Conservation (phyloP, 768 basidiomycete species). For the Pholiota microspora region DNA sequence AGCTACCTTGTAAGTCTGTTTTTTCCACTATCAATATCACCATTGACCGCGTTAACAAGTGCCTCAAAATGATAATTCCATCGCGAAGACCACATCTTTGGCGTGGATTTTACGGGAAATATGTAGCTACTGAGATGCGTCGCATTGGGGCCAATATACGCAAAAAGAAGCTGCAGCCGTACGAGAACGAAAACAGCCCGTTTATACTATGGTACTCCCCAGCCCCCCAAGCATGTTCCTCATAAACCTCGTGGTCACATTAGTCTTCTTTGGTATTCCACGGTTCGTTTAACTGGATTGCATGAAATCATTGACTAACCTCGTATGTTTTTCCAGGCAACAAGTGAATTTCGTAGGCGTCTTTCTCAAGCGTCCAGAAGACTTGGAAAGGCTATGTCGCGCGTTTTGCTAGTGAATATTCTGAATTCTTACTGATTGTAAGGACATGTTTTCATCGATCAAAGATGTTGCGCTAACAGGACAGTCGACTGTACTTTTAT, state of each 20-base stretch:
- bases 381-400: conserved; percentile 51
- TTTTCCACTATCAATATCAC: neutral
- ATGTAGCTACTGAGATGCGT: conserved; percentile 46
- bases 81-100: conserved; percentile 43
- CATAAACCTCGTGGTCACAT: conserved; percentile 36
- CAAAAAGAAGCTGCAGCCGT: conserved; percentile 26
- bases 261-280: conserved; percentile 52
- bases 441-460: conserved; percentile 17
- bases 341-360: conserved; percentile 49
- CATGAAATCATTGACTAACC: neutral
- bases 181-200: conserved; percentile 18
- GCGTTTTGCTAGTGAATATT: conserved; percentile 52
- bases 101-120: conserved; percentile 52
- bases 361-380: conserved; percentile 43
- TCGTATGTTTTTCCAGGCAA: conserved; percentile 21
- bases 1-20: conserved; percentile 28
- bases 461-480: neutral
- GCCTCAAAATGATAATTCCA: conserved; percentile 30
- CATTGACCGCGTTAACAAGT: conserved; percentile 19
- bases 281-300: conserved; percentile 17
- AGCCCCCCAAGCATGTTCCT: conserved; percentile 25
- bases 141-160: conserved; percentile 42
- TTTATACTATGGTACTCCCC: conserved; percentile 14
- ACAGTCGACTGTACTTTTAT: conserved; percentile 53
- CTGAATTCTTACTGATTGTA: conserved; percentile 55